These are phyloP conservation scores for Rhodotorula sp. DNA, from an alignment of 1,284 basidiomycete species.

Conservation along the genomic window DNA sequence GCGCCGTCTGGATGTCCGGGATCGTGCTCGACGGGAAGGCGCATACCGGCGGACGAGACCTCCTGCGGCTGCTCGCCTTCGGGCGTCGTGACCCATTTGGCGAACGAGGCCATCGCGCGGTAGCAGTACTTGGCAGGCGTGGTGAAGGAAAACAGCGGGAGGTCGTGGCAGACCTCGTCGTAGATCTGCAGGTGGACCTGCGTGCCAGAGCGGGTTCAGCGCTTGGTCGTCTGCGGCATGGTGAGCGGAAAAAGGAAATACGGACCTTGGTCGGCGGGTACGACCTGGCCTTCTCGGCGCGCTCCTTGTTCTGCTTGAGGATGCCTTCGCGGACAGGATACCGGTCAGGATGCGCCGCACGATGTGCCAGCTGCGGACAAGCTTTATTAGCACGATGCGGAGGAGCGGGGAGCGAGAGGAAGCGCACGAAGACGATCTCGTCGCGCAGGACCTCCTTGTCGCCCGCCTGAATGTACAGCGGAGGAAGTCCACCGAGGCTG, in stretches of 20 bases:
- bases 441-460: slow-evolving; percentile 91
- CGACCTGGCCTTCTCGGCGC: slow-evolving; percentile 42
- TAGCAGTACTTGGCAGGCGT: slow-evolving; percentile 53
- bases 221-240: not conserved
- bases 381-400: not conserved
- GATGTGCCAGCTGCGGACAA: slow-evolving; percentile 72
- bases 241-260: not conserved
- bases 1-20: slow-evolving; percentile 9
- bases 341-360: slow-evolving; percentile 77
- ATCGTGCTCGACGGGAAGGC: slow-evolving; percentile 21
- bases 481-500: slow-evolving; percentile 88
- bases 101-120: slow-evolving; percentile 51
- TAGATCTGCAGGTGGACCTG: slow-evolving; percentile 79
- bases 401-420: not conserved
- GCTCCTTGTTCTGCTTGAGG: slow-evolving; percentile 44
- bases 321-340: slow-evolving; percentile 60
- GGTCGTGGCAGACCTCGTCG: slow-evolving; percentile 57
- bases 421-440: slow-evolving; percentile 81
- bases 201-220: not conserved
- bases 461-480: slow-evolving; percentile 79
- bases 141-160: slow-evolving; percentile 54
- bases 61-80: not conserved
- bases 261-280: slow-evolving; percentile 65
- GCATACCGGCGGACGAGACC: slow-evolving; percentile 7
- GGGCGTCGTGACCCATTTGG: slow-evolving; percentile 34